Evolutionary conservation across 257 asterid species (phyloP), one percentile per base, ranked within the genome.

Genomic region (Gentiana dahurica): DNA sequence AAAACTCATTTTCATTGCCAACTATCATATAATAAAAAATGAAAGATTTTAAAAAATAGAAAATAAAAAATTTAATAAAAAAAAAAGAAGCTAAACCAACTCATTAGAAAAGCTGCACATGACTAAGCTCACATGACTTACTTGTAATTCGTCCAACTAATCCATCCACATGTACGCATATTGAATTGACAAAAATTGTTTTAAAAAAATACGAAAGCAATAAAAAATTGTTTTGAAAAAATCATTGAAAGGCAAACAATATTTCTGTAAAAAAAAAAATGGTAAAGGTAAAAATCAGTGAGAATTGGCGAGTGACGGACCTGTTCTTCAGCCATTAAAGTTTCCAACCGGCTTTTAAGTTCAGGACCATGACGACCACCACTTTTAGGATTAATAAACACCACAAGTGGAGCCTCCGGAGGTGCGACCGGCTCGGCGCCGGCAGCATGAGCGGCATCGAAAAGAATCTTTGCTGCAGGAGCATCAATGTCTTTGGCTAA

Each of bases 361-460:
- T 78, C 81, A n/a, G 93, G 93, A 6, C 98, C 98, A 71, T 91
- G 98, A 8, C 97, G 80, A 0, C 97, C 98, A 5, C 97, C 98
- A 47, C 98, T 91, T 67, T 61, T 83, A 3, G 95, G 80, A 78
- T 91, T 91, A 45, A 91, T 71, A 59, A 91, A 91, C 12, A 87
- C 97, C 0, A 91, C 82, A 51, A 87, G 51, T 39, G 98, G 95
- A 51, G 79, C 77, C 79, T 85, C 98, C 1, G 92, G 73, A 5
- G 80, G 61, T 52, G 44, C 66, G 0, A 33, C 56, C 49, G 68
- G 49, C 66, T 72, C 80, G 44, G 65, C 75, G 4, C 74, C 79
- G 0, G 47, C 75, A 35, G 60, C 71, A 53, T 57, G 66, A 51
- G 85, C 82, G 59, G 68, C 65, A 39, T 82, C 81, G 54, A 64